Evolutionary conservation across 768 basidiomycete species (phyloP).

Genomic region (Amanita molliuscula): DNA sequence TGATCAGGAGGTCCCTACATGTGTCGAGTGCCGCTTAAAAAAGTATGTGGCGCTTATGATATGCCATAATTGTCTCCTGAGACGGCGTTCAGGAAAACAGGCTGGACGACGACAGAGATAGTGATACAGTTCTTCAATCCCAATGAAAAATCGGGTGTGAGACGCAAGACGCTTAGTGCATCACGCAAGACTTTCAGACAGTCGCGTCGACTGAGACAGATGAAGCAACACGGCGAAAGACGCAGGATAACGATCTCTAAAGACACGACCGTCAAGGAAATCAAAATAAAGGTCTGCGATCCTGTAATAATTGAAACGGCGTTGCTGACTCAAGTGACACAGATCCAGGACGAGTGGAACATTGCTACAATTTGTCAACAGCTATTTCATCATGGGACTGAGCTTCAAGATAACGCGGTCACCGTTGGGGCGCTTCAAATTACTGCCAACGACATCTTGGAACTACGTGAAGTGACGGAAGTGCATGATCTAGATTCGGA

Average conservation of each 20-base stretch:
- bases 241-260: constrained; percentile 50
- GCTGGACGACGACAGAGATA: constrained; percentile 54
- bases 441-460: constrained; percentile 49
- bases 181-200: constrained; percentile 40
- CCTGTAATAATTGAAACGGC: constrained; percentile 12
- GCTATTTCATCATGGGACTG: constrained; percentile 48
- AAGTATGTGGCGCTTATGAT: constrained; percentile 26
- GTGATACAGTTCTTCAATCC: constrained; percentile 35
- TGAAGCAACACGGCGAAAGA: constrained; percentile 38
- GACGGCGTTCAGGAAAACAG: constrained; percentile 29
- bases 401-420: constrained; percentile 53
- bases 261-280: constrained; percentile 62
- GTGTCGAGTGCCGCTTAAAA: constrained; percentile 48
- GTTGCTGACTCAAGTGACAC: constrained; percentile 4
- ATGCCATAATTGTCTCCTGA: constrained; percentile 2
- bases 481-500: constrained; percentile 45
- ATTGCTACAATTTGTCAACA: constrained; percentile 75
- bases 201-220: constrained; percentile 60
- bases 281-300: constrained; percentile 55
- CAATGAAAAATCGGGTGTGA: constrained; percentile 5
- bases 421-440: constrained; percentile 46
- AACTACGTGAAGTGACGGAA: constrained; percentile 56
- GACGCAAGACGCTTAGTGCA: constrained; percentile 14
- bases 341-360: constrained; percentile 53
- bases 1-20: constrained; percentile 42